Conservation (phyloP, 179 eudicot species). For the Corrigiola litoralis region DNA sequence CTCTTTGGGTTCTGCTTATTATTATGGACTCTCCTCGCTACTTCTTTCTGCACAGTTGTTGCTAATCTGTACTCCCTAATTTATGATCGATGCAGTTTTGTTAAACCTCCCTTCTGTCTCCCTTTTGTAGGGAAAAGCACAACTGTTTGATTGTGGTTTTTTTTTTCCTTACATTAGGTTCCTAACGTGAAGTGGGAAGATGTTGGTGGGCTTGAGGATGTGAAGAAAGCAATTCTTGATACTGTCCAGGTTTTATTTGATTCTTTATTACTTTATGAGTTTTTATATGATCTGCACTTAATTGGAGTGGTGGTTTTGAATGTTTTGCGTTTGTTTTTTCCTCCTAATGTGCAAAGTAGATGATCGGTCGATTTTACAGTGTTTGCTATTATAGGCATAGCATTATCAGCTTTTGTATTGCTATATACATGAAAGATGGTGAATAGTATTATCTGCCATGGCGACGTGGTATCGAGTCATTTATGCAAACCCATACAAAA, state of each 20-base stretch:
- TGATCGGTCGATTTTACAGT: no score
- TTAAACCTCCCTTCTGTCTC: no score
- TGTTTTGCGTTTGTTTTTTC: no score
- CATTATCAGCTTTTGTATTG: no score
- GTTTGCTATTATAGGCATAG: no score
- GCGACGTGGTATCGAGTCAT: no score
- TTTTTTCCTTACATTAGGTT: slow-evolving; percentile 54
- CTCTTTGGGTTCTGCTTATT: neutral
- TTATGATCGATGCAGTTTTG: neutral
- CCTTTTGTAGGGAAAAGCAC: neutral
- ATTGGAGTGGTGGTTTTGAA: neutral
- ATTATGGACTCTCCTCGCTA: neutral
- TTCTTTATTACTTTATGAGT: no score
- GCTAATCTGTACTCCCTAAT: neutral
- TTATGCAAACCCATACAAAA: no score
- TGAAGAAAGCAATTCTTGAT: slow-evolving; percentile 91
- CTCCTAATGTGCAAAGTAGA: no score
- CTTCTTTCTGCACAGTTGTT: neutral
- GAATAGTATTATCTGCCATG: no score
- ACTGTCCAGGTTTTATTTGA: slow-evolving; percentile 71
- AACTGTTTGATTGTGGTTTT: slow-evolving; percentile 12
- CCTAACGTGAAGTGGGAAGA: slow-evolving; percentile 97
- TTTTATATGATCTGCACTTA: no score
- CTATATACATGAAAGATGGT: no score
- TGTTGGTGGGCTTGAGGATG: slow-evolving; percentile 99